Conservation (phyloP, 352 stramenopile species). For the Globisporangium splendens region DNA sequence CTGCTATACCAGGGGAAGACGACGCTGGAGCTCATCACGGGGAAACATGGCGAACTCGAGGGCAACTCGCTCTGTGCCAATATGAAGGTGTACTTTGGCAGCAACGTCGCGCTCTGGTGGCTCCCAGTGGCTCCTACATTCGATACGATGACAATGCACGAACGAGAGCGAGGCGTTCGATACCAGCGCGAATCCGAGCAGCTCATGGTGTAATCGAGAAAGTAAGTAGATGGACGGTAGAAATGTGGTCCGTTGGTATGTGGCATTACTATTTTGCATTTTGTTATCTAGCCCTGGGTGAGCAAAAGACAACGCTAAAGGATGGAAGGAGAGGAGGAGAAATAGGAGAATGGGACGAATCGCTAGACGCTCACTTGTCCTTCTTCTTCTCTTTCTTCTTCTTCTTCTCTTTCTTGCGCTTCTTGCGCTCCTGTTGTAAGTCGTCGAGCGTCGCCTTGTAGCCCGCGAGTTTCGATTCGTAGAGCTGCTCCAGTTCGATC, state of each 20-base stretch:
- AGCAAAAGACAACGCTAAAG: too few species aligned
- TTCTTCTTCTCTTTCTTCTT: slow-evolving; percentile 90
- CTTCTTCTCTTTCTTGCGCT: slow-evolving; percentile 89
- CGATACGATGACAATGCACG: slow-evolving; percentile 18
- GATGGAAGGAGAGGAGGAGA: slow-evolving; percentile 11
- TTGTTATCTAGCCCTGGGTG: neutral
- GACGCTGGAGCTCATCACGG: slow-evolving; percentile 71
- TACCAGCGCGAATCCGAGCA: slow-evolving; percentile 25
- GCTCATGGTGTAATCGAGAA: too few species aligned
- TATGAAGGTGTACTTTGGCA: slow-evolving; percentile 65
- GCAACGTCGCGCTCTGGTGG: slow-evolving; percentile 47
- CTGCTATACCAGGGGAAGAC: slow-evolving; percentile 59
- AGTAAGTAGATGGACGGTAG: too few species aligned
- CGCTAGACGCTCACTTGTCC: slow-evolving; percentile 45
- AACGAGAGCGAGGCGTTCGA: slow-evolving; percentile 29
- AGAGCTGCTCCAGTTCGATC: slow-evolving; percentile 74
- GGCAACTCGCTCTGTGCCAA: slow-evolving; percentile 44
- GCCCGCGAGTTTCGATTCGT: slow-evolving; percentile 55
- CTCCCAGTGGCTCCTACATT: slow-evolving; percentile 47
- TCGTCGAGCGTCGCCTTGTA: slow-evolving; percentile 79
- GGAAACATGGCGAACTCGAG: slow-evolving; percentile 45
- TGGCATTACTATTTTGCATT: neutral
- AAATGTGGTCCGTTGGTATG: too few species aligned
- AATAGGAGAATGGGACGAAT: slow-evolving; percentile 4
- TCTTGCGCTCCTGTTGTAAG: slow-evolving; percentile 76